Evolutionary conservation across 225 moss, liverwort and hornwort species (phyloP).

Genomic region (Straminergon stramineum): DNA sequence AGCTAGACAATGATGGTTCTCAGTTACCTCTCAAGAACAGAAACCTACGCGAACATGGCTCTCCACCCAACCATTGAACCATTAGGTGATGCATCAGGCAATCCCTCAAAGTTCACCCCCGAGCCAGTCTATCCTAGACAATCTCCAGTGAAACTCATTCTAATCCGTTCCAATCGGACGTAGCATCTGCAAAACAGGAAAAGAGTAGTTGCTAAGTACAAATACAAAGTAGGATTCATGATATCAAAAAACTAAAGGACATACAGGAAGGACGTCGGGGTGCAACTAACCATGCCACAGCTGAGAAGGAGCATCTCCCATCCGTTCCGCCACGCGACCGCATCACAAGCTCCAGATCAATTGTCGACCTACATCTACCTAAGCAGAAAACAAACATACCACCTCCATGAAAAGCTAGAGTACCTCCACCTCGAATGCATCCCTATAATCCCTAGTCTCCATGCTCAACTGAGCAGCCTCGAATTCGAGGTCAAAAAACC

Average conservation of each 20-base stretch:
- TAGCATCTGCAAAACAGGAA: neutral
- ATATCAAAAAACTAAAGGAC: too few relatives aligned
- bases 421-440: neutral
- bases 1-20: neutral
- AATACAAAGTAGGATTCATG: neutral
- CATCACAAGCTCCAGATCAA: conserved; percentile 1
- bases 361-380: conserved; percentile 22
- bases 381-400: conserved; percentile 32
- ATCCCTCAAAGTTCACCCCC: conserved; percentile 2
- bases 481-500: neutral
- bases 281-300: neutral
- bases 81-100: neutral
- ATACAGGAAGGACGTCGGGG: neutral
- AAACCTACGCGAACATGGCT: neutral
- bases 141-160: neutral
- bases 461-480: neutral
- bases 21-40: neutral
- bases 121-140: neutral
- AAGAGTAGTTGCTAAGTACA: neutral
- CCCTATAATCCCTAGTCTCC: neutral
- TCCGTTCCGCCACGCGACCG: neutral
- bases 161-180: neutral
- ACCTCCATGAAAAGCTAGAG: conserved; percentile 40
- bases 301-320: neutral
- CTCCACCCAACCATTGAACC: conserved; percentile 10